phyloP scores from a whole-genome alignment of 2,329 filamentous ascomycete species.

The Hymenoscyphus linearis region DNA sequence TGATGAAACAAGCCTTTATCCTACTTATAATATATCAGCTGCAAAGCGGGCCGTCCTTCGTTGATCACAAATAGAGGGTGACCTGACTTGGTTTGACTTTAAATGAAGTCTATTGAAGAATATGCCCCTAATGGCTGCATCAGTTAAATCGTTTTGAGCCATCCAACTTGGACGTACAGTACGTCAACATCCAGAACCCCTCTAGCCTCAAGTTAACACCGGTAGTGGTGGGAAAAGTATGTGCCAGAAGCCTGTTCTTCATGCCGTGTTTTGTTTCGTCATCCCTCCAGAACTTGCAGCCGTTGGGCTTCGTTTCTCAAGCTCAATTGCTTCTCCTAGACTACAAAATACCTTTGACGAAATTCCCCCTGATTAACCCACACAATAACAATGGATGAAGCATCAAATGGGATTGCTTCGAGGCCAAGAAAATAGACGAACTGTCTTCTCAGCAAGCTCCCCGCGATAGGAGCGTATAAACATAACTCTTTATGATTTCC shows the following conservation, averaged over 20 bases:
- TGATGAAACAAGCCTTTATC: conserved; percentile 7
- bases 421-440: neutral
- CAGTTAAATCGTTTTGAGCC: neutral
- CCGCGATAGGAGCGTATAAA: neutral
- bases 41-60: neutral
- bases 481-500: neutral
- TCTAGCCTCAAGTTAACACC: neutral
- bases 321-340: neutral
- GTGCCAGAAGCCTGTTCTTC: neutral
- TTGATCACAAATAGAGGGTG: neutral
- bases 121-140: neutral
- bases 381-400: neutral
- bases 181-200: neutral
- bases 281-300: neutral
- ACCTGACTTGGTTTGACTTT: neutral
- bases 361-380: neutral
- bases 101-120: neutral
- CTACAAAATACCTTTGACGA: neutral
- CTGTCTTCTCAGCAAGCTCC: neutral
- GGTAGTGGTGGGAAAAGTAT: neutral
- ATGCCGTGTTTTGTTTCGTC: neutral
- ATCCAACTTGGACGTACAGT: neutral
- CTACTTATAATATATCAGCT: neutral
- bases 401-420: neutral
- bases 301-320: neutral